phyloP scores from a whole-genome alignment of 78 protist genomes.

The Pelomyxa schiedti region DNA sequence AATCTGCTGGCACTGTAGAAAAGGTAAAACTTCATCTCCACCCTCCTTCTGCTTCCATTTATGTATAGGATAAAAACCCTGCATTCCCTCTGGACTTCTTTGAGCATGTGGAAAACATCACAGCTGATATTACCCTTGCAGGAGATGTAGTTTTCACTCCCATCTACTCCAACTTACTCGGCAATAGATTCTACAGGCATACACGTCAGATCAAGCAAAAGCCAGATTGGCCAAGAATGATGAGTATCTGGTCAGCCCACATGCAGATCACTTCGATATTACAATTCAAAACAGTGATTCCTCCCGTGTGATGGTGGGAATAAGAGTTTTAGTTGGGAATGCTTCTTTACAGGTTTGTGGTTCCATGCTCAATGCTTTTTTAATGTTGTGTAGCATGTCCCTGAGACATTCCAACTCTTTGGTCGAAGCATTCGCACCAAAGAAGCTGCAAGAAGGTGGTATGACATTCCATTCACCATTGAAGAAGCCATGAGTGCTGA shows the following conservation, averaged over 20 bases:
- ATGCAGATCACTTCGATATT: constrained; percentile 5
- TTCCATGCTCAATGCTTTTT: too few species aligned
- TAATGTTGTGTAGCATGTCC: too few species aligned
- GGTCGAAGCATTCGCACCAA: constrained; percentile 5
- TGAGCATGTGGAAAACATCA: constrained; percentile 46
- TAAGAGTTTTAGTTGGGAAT: constrained; percentile 51
- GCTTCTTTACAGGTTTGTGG: constrained; percentile 8
- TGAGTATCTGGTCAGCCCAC: constrained; percentile 29
- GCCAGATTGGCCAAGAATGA: constrained; percentile 2
- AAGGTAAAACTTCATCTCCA: not conserved
- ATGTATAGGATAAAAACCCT: not conserved
- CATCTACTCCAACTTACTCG: too few species aligned
- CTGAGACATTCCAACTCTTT: constrained; percentile 18
- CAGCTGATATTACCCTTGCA: constrained; percentile 11
- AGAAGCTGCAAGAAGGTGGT: constrained; percentile 39
- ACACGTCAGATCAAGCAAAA: constrained; percentile 16
- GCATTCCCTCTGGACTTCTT: constrained; percentile 50
- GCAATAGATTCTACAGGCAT: too few species aligned
- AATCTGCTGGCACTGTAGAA: not conserved
- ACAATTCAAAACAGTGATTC: constrained; percentile 8
- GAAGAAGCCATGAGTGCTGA: constrained; percentile 34
- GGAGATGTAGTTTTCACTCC: constrained; percentile 30
- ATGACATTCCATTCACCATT: constrained; percentile 41
- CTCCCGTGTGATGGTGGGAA: constrained; percentile 27
- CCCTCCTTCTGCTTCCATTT: not conserved